Conservation (phyloP, 2,329 filamentous ascomycete genomes). For the Colletotrichum cereale region DNA sequence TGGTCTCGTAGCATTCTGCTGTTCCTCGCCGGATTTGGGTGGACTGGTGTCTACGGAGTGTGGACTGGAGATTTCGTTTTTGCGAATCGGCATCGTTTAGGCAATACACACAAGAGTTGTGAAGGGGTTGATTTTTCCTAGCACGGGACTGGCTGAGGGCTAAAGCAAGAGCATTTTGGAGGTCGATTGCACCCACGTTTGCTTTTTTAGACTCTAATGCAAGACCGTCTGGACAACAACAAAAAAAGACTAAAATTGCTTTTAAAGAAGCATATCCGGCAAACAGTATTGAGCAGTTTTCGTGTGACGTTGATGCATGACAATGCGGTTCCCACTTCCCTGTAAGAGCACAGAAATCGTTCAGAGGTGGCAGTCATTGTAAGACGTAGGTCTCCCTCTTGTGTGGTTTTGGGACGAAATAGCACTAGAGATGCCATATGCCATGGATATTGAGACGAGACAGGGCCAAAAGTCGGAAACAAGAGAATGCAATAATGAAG, state of each 20-base stretch:
- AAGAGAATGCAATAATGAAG: background rate
- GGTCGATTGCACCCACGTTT: constrained; percentile 58
- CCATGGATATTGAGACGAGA: background rate
- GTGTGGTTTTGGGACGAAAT: too few species aligned
- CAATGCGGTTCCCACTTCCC: background rate
- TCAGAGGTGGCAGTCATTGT: too few species aligned
- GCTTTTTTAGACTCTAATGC: constrained; percentile 69
- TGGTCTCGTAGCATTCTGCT: constrained; percentile 43
- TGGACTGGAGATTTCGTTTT: constrained; percentile 69
- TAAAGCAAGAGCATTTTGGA: constrained; percentile 62
- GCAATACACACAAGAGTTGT: constrained; percentile 57
- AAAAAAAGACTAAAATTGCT: constrained; percentile 65
- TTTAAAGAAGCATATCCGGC: constrained; percentile 48
- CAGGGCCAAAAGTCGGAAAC: background rate
- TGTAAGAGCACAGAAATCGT: too few species aligned
- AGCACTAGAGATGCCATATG: background rate
- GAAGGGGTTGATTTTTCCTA: constrained; percentile 53
- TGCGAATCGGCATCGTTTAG: constrained; percentile 63
- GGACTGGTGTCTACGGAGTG: constrained; percentile 75
- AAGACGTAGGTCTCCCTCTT: background rate
- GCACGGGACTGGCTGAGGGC: constrained; percentile 54
- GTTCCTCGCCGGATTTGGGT: constrained; percentile 59
- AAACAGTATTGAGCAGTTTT: background rate
- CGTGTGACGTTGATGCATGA: background rate
- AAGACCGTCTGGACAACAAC: constrained; percentile 67